Evolutionary conservation across 1,284 basidiomycete genomes (phyloP).

Genomic region (Blastosporella zonata): DNA sequence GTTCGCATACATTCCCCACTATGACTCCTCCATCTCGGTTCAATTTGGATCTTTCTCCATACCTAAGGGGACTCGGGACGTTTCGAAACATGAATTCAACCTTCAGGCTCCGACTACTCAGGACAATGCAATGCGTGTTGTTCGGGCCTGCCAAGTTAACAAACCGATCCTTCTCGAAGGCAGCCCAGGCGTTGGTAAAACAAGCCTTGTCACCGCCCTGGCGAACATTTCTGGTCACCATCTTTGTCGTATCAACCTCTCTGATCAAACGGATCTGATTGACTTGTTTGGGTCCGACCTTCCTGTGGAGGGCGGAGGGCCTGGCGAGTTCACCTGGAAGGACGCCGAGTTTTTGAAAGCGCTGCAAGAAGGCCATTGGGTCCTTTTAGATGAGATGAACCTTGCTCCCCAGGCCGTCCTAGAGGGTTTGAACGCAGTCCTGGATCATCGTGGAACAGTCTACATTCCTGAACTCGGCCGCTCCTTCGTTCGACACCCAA

Average conservation of each 20-base stretch:
- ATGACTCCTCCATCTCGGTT: constrained; percentile 40
- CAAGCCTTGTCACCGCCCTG: constrained; percentile 88
- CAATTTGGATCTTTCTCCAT: constrained; percentile 80
- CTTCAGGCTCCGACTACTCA: constrained; percentile 87
- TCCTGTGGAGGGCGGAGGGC: constrained; percentile 87
- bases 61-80: constrained; percentile 49
- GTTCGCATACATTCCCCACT: constrained; percentile 26
- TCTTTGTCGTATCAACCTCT: constrained; percentile 96
- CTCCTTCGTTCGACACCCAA: constrained; percentile 84
- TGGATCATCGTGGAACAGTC: constrained; percentile 95
- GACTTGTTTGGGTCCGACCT: constrained; percentile 98
- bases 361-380: constrained; percentile 93
- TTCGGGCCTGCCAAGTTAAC: constrained; percentile 85
- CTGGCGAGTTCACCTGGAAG: constrained; percentile 96
- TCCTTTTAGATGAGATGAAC: constrained; percentile 98
- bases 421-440: constrained; percentile 94
- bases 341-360: constrained; percentile 96
- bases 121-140: constrained; percentile 86
- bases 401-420: constrained; percentile 94
- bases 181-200: constrained; percentile 99
- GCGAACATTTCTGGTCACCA: constrained; percentile 78
- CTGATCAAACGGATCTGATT: constrained; percentile 96
- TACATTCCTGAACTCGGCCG: constrained; percentile 95
- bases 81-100: constrained; percentile 60
- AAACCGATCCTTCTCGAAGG: constrained; percentile 97